phyloP scores from a whole-genome alignment of 306 rosid species.

The Trifolium subterraneum region DNA sequence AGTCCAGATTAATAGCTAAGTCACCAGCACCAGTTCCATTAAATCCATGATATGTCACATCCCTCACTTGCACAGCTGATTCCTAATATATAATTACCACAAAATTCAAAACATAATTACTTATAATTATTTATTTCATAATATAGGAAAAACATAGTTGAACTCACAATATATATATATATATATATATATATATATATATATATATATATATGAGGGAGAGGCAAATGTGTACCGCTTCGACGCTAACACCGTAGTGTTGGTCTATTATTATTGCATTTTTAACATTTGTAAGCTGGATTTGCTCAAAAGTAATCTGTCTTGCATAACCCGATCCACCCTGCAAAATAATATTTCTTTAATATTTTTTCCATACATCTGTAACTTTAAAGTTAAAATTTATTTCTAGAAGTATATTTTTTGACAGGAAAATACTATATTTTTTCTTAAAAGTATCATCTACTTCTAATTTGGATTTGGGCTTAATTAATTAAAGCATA shows the following conservation, averaged over 20 bases:
- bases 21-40: constrained; percentile 37
- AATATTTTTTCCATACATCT: too few relatives aligned
- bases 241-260: not conserved
- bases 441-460: too few relatives aligned
- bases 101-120: constrained; percentile 27
- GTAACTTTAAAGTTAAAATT: too few relatives aligned
- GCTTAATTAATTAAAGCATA: too few relatives aligned
- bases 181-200: too few relatives aligned
- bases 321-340: constrained; percentile 59
- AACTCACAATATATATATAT: too few relatives aligned
- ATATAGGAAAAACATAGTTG: too few relatives aligned
- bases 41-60: constrained; percentile 38
- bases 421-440: too few relatives aligned
- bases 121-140: too few relatives aligned
- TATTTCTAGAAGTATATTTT: too few relatives aligned
- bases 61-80: constrained; percentile 32
- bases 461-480: too few relatives aligned
- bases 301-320: constrained; percentile 46
- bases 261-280: constrained; percentile 52
- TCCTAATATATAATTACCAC: not conserved
- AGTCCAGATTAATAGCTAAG: constrained; percentile 28
- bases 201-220: too few relatives aligned
- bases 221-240: constrained; percentile 9
- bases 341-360: not conserved
- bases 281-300: not conserved